Base-by-base conservation (phyloP, 345 rosid genomes). In the Lumnitzera littorea region DNA sequence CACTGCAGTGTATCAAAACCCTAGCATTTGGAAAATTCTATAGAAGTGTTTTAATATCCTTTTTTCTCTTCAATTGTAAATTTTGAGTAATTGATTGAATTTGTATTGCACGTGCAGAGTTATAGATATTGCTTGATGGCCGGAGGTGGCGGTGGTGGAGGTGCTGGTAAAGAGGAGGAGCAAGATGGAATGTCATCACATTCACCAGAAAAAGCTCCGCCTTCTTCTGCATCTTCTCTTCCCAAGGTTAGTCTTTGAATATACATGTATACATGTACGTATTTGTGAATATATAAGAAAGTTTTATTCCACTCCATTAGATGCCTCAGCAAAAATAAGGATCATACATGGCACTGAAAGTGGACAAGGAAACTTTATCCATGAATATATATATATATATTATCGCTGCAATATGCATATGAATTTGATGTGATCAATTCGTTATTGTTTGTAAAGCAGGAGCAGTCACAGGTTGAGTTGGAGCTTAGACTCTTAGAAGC, bases 161-260 rank as follows among this genome's bases (percentile, higher is more conserved):
- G 66, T 61, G 74, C 59, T 48, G 66, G 65, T 66, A 77, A 67
- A 70, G 90, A 82, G 67, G 88, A 81, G 75, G 95, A 94, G 60
- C 96, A 78, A 58, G 97, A 95, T 47, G 99, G 97, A 29, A 71
- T 91, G 73, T 95, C 97, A 55, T 92, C 88, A 51, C 99, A 88
- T 65, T 91, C 99, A 53, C 97, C 92, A 0, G 91, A 95, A 78
- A 95, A 95, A 73, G 88, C 94, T 67, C 86, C 95, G n/a, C 91
- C 81, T 50, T 91, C 99, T 51, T 88, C 99, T 23, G 97, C 91
- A 57, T 86, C 99, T 23, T 91, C 99, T 70, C 94, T 86, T 60
- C 76, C 96, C 31, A 88, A 94, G 96, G 97, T 89, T 62, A 9
- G 36, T 54, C 31, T 43, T 29, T 62, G 55, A 60, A 52, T 16